Evolutionary conservation across 225 moss, liverwort and hornwort species (phyloP).

Genomic region (Ulota crispa): DNA sequence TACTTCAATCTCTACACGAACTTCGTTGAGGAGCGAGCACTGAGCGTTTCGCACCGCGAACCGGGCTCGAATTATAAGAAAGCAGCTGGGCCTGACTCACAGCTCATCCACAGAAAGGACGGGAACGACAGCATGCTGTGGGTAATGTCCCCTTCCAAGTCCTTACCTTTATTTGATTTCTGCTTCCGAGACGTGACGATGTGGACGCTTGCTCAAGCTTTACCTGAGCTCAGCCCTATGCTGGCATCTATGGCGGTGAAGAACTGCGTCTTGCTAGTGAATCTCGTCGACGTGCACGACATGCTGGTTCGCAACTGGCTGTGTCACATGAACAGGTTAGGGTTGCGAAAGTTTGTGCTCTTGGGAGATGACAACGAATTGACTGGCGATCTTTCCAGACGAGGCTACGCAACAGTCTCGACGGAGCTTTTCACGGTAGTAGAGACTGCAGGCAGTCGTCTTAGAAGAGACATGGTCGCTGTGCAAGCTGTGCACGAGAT

Average conservation of each 20-base stretch:
- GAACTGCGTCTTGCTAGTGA: constrained; percentile 63
- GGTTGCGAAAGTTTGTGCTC: constrained; percentile 62
- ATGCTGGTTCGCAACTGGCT: constrained; percentile 83
- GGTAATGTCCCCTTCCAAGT: constrained; percentile 71
- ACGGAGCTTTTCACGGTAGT: constrained; percentile 38
- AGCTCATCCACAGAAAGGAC: constrained; percentile 34
- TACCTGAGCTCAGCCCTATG: constrained; percentile 48
- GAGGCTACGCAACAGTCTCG: constrained; percentile 76
- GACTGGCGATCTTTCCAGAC: constrained; percentile 60
- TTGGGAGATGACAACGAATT: constrained; percentile 67
- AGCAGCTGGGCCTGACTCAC: constrained; percentile 68
- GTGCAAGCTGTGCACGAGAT: constrained; percentile 61
- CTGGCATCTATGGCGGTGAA: constrained; percentile 46
- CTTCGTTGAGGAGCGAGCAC: constrained; percentile 59
- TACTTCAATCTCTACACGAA: constrained; percentile 94
- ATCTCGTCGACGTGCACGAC: constrained; percentile 58
- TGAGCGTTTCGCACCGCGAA: constrained; percentile 85
- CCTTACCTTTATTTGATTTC: constrained; percentile 70
- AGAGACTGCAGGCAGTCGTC: constrained; percentile 15
- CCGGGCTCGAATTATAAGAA: constrained; percentile 51
- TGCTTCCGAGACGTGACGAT: constrained; percentile 72
- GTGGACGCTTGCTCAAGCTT: constrained; percentile 44
- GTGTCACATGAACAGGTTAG: constrained; percentile 64
- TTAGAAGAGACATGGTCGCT: constrained; percentile 39
- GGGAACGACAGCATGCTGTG: constrained; percentile 58